Percentiles rank a stretch among this genome's conserved stretches.
Conservation (phyloP, 2,329 filamentous ascomycete species). For the Xylariaceae sp. region DNA sequence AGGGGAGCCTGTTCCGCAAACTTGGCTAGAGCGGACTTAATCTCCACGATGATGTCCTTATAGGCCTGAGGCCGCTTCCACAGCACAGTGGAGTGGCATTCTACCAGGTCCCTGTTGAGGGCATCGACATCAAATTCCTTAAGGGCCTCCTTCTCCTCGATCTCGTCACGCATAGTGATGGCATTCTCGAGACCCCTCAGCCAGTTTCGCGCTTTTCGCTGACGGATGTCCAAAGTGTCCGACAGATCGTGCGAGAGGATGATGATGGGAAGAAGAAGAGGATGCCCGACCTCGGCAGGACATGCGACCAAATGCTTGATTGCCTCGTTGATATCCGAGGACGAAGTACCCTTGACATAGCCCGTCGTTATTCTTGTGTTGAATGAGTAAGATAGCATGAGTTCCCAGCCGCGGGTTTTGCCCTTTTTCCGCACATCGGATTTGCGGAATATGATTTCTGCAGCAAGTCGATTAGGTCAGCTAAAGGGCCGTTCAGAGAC, state of each 20-base stretch:
- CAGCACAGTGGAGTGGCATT: conserved; percentile 57
- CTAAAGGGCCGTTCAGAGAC: too few relatives aligned
- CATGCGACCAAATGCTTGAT: conserved; percentile 48
- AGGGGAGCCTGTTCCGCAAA: conserved; percentile 35
- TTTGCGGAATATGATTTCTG: conserved; percentile 59
- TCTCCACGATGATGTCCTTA: conserved; percentile 46
- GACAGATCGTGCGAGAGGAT: conserved; percentile 55
- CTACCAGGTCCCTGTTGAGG: conserved; percentile 56
- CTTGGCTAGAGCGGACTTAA: conserved; percentile 42
- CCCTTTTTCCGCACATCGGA: conserved; percentile 62
- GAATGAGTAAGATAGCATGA: conserved; percentile 56
- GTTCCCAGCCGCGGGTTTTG: conserved; percentile 58
- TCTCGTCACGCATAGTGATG: conserved; percentile 55
- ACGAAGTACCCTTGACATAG: conserved; percentile 56
- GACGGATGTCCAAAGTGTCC: conserved; percentile 52
- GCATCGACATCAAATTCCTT: conserved; percentile 52
- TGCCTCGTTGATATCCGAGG: conserved; percentile 46
- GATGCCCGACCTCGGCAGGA: conserved; percentile 47
- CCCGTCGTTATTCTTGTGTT: conserved; percentile 51
- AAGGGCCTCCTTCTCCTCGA: conserved; percentile 51
- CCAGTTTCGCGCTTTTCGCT: conserved; percentile 59
- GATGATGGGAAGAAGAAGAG: conserved; percentile 53
- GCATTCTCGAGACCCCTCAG: conserved; percentile 56
- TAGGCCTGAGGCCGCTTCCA: conserved; percentile 61
- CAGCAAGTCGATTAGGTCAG: too few relatives aligned